Evolutionary conservation across 768 basidiomycete species (phyloP), one percentile per base, ranked within the genome.

Genomic region (Exidia glandulosa): DNA sequence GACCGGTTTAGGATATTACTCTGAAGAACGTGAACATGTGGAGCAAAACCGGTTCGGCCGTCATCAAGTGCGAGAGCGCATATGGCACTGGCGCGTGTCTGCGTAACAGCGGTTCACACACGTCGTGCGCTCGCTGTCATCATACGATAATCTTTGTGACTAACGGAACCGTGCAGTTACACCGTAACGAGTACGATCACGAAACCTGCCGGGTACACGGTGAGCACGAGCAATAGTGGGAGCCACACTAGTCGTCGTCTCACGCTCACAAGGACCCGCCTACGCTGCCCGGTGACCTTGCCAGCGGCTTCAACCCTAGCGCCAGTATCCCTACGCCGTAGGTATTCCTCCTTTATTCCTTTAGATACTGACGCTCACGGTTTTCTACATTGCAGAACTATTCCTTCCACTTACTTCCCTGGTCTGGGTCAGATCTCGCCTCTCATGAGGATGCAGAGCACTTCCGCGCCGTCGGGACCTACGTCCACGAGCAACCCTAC

Each of bases 1-100:
- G 52, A 7, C 34, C 7, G 16, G 16, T 7, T 36, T 36, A 45
- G 56, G 60, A 65, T 57, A 70, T 71, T 47, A 63, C 58, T 2
- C 63, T 71, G 33, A 37, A 33, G 41, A 66, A 71, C 63, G 70
- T 71, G 7, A 65, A 68, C 63, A 65, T 71, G 62, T 71, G 69
- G 68, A 66, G 66, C 16, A 54, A 61, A 37, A 68, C 68, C 14
- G 59, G 63, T 60, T 58, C 63, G 63, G 69, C 66, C 13, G 59
- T 65, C 31, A 60, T 65, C 63, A 68, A 68, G 52, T 71, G 70
- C 64, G 65, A 66, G 56, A 66, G 64, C 56, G 70, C 70, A n/a
- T 71, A 66, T 60, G 70, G 70, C 4, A 48, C 61, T 13, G 70
- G 70, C 29, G 34, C 63, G 34, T 70, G 70, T 59, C 60, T 70